Evolutionary conservation across 306 rosid species (phyloP).

Genomic region (Quercus wislizeni): DNA sequence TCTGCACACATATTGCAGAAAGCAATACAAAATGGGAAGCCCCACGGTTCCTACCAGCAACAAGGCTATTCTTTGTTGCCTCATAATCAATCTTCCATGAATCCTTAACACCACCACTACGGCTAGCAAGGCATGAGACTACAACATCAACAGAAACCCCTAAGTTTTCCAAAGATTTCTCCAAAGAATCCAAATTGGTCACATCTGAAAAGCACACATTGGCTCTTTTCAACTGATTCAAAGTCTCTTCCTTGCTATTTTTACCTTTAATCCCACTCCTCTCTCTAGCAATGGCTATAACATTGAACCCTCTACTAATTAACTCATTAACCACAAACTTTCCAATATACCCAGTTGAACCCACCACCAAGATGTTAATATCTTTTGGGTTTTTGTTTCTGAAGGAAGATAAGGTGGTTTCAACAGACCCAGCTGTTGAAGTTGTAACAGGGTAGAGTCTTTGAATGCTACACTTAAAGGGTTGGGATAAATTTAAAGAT

Average conservation of each 20-base stretch:
- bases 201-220: conserved; percentile 84
- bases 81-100: conserved; percentile 98
- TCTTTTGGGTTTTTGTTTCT: conserved; percentile 73
- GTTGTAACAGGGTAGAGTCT: conserved; percentile 48
- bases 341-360: conserved; percentile 97
- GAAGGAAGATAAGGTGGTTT: conserved; percentile 44
- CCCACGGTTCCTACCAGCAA: conserved; percentile 76
- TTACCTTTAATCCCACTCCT: conserved; percentile 79
- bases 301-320: conserved; percentile 73
- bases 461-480: conserved; percentile 33
- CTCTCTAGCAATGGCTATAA: conserved; percentile 80
- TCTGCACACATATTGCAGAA: conserved; percentile 95
- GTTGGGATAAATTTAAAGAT: conserved; percentile 22
- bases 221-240: conserved; percentile 66
- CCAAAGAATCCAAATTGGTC: conserved; percentile 57
- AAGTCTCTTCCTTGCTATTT: conserved; percentile 51
- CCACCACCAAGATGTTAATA: conserved; percentile 69
- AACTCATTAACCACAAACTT: conserved; percentile 83
- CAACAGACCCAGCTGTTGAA: conserved; percentile 39
- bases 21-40: conserved; percentile 93
- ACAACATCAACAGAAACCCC: conserved; percentile 72
- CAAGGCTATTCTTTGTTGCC: conserved; percentile 82
- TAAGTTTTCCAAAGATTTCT: conserved; percentile 45
- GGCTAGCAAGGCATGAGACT: conserved; percentile 93
- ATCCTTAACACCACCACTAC: conserved; percentile 86